phyloP scores from a whole-genome alignment of 139 green algal genomes.

The Chlamydomonas incerta region DNA sequence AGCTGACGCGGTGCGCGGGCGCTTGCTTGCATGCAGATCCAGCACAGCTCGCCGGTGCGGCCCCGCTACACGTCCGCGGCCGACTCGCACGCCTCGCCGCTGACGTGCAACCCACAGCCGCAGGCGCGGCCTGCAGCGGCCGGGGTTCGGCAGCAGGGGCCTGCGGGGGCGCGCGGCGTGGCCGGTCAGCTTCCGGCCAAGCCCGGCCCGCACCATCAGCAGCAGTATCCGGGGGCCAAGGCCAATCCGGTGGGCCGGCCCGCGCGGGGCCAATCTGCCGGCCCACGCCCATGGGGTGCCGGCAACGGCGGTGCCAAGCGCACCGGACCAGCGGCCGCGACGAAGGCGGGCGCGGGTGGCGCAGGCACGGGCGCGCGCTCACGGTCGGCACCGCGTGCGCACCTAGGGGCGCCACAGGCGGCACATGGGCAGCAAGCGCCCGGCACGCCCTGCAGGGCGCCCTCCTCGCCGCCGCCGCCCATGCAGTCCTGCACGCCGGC shows the following conservation, averaged over 20 bases:
- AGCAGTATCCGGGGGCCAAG: too few relatives aligned
- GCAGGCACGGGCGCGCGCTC: too few relatives aligned
- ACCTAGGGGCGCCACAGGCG: not conserved
- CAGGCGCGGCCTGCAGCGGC: not conserved
- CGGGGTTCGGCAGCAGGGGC: too few relatives aligned
- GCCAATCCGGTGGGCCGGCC: too few relatives aligned
- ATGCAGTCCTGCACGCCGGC: constrained; percentile 10
- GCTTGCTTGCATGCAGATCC: not conserved
- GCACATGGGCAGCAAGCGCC: not conserved
- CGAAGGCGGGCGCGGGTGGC: too few relatives aligned
- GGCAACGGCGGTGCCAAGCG: too few relatives aligned
- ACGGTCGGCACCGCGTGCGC: not conserved
- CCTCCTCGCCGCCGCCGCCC: constrained; percentile 22
- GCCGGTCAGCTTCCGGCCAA: too few relatives aligned
- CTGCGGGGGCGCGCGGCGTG: too few relatives aligned
- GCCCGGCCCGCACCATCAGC: too few relatives aligned
- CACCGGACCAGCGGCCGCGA: too few relatives aligned
- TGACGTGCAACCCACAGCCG: not conserved
- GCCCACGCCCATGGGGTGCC: too few relatives aligned
- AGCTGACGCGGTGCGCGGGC: not conserved
- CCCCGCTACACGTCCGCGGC: not conserved
- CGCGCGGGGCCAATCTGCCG: too few relatives aligned
- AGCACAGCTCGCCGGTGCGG: not conserved
- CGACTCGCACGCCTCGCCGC: not conserved
- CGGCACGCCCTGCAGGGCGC: not conserved